These are phyloP conservation scores for Myxozyma nipponensis DNA, from an alignment of 805 yeast species.

Conservation along the genomic window DNA sequence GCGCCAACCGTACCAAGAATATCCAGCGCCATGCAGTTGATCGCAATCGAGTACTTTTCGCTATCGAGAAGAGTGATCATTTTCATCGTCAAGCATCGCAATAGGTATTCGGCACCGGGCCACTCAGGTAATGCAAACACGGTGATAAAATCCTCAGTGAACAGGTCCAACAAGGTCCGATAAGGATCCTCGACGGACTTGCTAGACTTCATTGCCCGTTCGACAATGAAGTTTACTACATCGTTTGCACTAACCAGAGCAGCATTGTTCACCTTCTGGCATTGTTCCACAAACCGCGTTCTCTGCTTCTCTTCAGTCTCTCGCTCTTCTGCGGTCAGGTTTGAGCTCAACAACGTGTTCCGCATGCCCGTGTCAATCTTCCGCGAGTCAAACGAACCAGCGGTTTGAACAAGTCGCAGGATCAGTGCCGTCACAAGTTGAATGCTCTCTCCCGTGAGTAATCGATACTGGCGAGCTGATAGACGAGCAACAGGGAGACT, in stretches of 20 bases:
- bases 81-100: slow-evolving; percentile 32
- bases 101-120: slow-evolving; percentile 53
- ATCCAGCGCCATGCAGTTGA: slow-evolving; percentile 56
- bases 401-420: slow-evolving; percentile 44
- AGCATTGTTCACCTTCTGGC: slow-evolving; percentile 16
- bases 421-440: slow-evolving; percentile 49
- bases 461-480: slow-evolving; percentile 43
- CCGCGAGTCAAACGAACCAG: slow-evolving; percentile 31
- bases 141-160: slow-evolving; percentile 53
- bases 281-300: slow-evolving; percentile 8
- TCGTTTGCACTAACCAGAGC: slow-evolving; percentile 25
- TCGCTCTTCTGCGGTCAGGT: slow-evolving; percentile 11
- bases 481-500: slow-evolving; percentile 47
- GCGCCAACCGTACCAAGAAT: slow-evolving; percentile 59
- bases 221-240: slow-evolving; percentile 28
- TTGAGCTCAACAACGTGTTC: neutral
- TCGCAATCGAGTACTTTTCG: slow-evolving; percentile 40
- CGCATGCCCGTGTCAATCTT: neutral
- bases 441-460: slow-evolving; percentile 47
- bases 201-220: slow-evolving; percentile 27
- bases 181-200: slow-evolving; percentile 26
- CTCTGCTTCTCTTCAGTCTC: slow-evolving; percentile 10
- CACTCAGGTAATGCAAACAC: slow-evolving; percentile 57
- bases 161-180: slow-evolving; percentile 44
- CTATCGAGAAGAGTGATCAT: slow-evolving; percentile 32